A percentile compares a stretch with the other conserved stretches of the same genome.
These are phyloP conservation scores for Zymoseptoria tritici DNA, from an alignment of 2,329 filamentous ascomycete species.

Conservation along the genomic window DNA sequence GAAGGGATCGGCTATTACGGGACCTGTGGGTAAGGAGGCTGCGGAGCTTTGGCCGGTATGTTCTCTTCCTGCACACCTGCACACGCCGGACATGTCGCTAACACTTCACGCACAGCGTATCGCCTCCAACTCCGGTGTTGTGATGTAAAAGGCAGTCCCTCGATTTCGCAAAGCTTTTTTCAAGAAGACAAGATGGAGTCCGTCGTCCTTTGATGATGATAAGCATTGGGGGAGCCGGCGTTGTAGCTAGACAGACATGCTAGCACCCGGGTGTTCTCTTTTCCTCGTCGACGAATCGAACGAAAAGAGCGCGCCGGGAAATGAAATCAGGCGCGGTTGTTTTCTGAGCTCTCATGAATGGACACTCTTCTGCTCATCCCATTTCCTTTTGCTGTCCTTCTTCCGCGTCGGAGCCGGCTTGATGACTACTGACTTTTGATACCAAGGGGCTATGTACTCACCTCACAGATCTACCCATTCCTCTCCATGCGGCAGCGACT, in stretches of 20 bases:
- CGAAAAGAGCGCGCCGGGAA: not conserved
- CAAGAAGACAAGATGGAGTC: conserved; percentile 6
- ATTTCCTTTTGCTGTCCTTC: too few species aligned
- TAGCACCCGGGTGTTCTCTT: not conserved
- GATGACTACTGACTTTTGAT: too few species aligned
- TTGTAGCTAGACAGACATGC: conserved; percentile 6
- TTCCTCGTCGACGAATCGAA: not conserved
- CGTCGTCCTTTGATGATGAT: conserved; percentile 4
- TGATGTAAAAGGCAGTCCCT: conserved; percentile 68
- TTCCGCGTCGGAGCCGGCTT: too few species aligned
- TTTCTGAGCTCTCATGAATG: not conserved
- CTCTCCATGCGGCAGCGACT: too few species aligned
- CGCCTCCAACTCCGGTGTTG: conserved; percentile 98
- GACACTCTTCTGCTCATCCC: too few species aligned
- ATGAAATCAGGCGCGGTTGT: not conserved
- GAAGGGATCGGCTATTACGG: conserved; percentile 99
- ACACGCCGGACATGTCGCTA: not conserved
- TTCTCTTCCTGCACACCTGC: conserved; percentile 19
- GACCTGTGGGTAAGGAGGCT: conserved; percentile 98
- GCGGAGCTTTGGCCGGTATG: conserved; percentile 98
- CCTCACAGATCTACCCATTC: too few species aligned
- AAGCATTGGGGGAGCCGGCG: conserved; percentile 19
- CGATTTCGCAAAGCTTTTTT: conserved; percentile 1
- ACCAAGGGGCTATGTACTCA: too few species aligned
- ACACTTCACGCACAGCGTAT: conserved; percentile 62